phyloP scores from a whole-genome alignment of 352 stramenopile genomes.

The Blastocystis sp. region DNA sequence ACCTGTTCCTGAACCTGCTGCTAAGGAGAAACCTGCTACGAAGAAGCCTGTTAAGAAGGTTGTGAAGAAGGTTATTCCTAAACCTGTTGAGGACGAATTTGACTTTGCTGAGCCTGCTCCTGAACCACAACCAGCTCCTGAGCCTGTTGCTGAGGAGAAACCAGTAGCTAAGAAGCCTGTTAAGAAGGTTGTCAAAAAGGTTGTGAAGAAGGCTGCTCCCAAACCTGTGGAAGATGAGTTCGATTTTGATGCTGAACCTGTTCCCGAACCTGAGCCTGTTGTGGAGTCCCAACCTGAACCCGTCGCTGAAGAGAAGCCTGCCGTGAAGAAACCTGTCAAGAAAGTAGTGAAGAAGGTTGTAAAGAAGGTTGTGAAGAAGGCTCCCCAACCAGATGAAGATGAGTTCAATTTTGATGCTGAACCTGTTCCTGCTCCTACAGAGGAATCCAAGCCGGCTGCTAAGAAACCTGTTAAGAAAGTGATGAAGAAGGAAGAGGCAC shows the following conservation, averaged over 20 bases:
- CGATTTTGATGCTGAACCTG: neutral
- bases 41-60: constrained; percentile 41
- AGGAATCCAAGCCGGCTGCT: neutral
- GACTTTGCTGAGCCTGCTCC: neutral
- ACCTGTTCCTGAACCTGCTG: neutral
- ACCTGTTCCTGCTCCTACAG: neutral
- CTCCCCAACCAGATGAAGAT: neutral
- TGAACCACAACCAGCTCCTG: neutral
- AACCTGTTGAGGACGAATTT: neutral
- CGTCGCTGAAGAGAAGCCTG: neutral
- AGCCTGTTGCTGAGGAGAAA: neutral
- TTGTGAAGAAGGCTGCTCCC: neutral
- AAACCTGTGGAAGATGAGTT: neutral
- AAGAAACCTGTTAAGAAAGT: neutral
- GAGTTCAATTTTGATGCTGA: neutral
- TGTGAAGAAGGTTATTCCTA: neutral
- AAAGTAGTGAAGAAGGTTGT: neutral
- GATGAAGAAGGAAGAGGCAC: constrained; percentile 10
- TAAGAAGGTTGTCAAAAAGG: constrained; percentile 36
- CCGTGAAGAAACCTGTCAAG: neutral
- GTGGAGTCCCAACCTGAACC: too few species aligned
- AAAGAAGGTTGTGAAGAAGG: neutral
- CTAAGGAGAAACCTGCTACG: neutral
- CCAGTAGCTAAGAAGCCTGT: constrained; percentile 14
- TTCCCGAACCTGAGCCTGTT: neutral